A percentile compares a stretch with the other conserved stretches of the same genome.
Evolutionary conservation across 768 basidiomycete genomes (phyloP).

Genomic region (Rhodocollybia butyracea): DNA sequence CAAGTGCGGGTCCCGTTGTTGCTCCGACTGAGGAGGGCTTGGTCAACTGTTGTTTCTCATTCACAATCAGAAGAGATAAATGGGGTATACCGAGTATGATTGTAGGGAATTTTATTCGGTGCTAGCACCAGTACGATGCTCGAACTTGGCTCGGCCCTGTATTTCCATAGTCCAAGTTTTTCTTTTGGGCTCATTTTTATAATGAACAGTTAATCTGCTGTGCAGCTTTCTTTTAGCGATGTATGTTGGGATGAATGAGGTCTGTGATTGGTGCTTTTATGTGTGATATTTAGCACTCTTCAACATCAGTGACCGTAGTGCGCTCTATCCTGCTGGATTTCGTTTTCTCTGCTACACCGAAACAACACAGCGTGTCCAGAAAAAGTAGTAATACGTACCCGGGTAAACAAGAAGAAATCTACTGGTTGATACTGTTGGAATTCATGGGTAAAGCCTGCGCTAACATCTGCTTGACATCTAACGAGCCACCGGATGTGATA

Average conservation of each 20-base stretch:
- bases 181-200: neutral
- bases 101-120: conserved; percentile 85
- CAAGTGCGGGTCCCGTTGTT: conserved; percentile 6
- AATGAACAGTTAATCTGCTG: no score
- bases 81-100: conserved; percentile 90
- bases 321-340: no score
- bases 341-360: no score
- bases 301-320: no score
- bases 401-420: neutral
- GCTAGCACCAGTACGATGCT: conserved; percentile 31
- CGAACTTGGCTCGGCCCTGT: neutral
- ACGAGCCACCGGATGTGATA: neutral
- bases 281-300: no score
- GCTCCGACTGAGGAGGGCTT: conserved; percentile 62
- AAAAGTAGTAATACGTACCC: no score
- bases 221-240: no score
- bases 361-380: no score
- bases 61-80: conserved; percentile 80
- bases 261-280: no score
- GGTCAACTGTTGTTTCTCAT: conserved; percentile 89
- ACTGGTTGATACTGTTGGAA: neutral
- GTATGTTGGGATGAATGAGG: no score
- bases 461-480: neutral
- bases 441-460: neutral
- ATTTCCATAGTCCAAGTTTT: neutral